Conservation (phyloP, 306 rosid genomes). For the Rosa rugosa region DNA sequence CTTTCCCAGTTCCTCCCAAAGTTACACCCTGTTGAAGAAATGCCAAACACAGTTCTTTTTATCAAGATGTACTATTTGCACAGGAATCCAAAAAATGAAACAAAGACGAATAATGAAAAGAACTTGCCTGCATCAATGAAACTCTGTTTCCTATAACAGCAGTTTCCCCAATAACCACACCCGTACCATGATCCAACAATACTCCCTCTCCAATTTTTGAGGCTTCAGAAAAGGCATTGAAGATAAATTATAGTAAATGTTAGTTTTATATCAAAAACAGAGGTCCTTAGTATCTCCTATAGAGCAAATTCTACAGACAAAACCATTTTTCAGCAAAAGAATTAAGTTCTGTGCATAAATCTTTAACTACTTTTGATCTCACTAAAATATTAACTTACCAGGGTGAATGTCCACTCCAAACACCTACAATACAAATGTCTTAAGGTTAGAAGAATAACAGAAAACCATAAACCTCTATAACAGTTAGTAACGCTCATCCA, state of each 20-base stretch:
- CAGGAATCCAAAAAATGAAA: not conserved
- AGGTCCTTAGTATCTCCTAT: slow-evolving; percentile 22
- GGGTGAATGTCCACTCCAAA: slow-evolving; percentile 94
- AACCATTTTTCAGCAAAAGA: slow-evolving; percentile 29
- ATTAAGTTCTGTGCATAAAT: slow-evolving; percentile 6
- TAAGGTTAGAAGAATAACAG: slow-evolving; percentile 21
- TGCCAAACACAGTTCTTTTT: not conserved
- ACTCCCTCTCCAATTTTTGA: slow-evolving; percentile 95
- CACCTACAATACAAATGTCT: slow-evolving; percentile 54
- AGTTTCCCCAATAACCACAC: slow-evolving; percentile 98
- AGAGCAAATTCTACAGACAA: not conserved
- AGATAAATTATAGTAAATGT: slow-evolving; percentile 16
- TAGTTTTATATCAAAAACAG: slow-evolving; percentile 24
- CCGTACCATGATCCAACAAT: slow-evolving; percentile 91
- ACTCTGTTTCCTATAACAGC: slow-evolving; percentile 90
- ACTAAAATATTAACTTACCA: slow-evolving; percentile 44
- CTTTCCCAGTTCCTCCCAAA: slow-evolving; percentile 92
- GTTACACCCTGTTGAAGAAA: slow-evolving; percentile 71
- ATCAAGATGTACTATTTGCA: not conserved
- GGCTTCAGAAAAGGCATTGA: slow-evolving; percentile 45
- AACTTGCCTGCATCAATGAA: slow-evolving; percentile 88
- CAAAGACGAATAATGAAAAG: slow-evolving; percentile 25
- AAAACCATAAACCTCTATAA: not conserved
- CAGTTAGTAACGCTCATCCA: not conserved
- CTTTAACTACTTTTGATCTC: not conserved